These are phyloP conservation scores for Euphorbia corollata DNA, from an alignment of 441 rosid species.

Conservation along the genomic window DNA sequence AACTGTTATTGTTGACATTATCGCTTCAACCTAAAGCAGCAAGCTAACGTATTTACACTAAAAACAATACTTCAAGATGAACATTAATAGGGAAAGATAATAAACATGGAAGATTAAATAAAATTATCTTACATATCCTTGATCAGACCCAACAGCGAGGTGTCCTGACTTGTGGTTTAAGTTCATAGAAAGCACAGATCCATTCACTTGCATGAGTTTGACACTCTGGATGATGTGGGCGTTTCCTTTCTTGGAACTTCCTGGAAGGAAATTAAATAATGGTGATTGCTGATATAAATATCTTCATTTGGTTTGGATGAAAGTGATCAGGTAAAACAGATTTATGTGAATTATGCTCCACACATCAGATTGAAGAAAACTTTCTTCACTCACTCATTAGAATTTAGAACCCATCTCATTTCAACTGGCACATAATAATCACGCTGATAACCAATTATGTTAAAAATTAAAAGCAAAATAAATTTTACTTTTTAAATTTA, in stretches of 20 bases:
- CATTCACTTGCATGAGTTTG: constrained; percentile 60
- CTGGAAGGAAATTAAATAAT: constrained; percentile 32
- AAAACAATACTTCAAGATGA: background rate
- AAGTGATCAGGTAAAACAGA: too few relatives aligned
- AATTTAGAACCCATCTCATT: background rate
- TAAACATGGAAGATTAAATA: constrained; percentile 6
- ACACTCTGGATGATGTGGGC: constrained; percentile 53
- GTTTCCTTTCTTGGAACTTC: constrained; percentile 62
- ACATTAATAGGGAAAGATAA: constrained; percentile 6
- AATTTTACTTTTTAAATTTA: too few relatives aligned
- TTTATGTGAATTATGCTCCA: too few relatives aligned
- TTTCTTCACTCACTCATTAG: background rate
- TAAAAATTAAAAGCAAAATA: background rate
- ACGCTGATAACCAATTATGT: background rate
- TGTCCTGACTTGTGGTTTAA: constrained; percentile 42
- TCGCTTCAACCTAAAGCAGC: background rate
- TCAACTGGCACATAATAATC: background rate
- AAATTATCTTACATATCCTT: constrained; percentile 66
- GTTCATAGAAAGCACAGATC: constrained; percentile 52
- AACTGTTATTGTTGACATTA: background rate
- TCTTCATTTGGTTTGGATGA: background rate
- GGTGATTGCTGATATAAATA: background rate
- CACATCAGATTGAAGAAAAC: background rate
- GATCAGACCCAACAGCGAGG: constrained; percentile 73
- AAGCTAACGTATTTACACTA: too few relatives aligned